Percentiles rank a stretch among this genome's conserved stretches.
phyloP scores from a whole-genome alignment of 305 asterid genomes.

The Withania somnifera region DNA sequence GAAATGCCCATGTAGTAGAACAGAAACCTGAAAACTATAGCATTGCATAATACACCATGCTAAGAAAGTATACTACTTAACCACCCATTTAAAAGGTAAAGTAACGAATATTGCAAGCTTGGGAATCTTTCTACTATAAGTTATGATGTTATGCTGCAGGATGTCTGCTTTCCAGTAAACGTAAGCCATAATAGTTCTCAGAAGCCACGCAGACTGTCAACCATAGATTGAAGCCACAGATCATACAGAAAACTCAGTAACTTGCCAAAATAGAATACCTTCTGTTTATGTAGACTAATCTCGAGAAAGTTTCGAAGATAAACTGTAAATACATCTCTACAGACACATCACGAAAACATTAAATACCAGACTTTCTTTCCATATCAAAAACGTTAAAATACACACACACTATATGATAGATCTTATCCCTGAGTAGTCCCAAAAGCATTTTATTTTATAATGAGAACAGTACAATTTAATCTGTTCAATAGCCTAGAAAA shows the following conservation, averaged over 20 bases:
- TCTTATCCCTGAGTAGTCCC: neutral
- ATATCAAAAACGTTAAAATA: too few species aligned
- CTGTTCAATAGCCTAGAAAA: neutral
- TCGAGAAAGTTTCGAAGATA: neutral
- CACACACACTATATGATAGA: neutral
- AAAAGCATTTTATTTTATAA: neutral
- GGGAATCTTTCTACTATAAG: neutral
- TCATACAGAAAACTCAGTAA: neutral
- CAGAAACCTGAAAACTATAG: neutral
- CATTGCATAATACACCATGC: neutral
- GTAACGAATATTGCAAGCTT: neutral
- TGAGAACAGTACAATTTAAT: neutral
- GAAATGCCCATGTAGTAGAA: neutral
- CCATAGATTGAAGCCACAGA: neutral
- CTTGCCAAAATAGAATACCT: neutral
- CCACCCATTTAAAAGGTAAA: neutral
- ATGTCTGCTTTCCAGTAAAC: neutral
- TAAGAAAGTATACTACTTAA: conserved; percentile 3
- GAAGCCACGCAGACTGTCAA: neutral
- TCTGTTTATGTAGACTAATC: neutral
- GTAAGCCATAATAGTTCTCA: neutral
- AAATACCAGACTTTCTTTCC: neutral
- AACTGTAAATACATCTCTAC: neutral
- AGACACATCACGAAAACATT: neutral
- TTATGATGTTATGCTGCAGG: neutral